These are phyloP conservation scores for Scenedesmus sp. DNA, from an alignment of 163 green algal genomes.

Conservation along the genomic window DNA sequence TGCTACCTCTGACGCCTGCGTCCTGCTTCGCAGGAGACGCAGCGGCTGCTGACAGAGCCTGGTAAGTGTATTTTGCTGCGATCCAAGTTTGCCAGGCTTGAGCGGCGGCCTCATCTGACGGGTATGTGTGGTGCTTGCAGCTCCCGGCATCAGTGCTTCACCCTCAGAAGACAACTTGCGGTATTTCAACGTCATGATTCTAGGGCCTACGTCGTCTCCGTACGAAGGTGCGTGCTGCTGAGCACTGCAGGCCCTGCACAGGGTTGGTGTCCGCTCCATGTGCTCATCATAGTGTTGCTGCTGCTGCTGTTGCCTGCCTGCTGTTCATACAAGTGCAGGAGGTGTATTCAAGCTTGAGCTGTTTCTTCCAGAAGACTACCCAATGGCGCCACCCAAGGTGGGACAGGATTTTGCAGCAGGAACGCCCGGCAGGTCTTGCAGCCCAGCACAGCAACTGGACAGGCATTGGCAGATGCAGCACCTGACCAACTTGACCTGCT, in stretches of 20 bases:
- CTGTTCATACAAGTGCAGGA: conserved; percentile 65
- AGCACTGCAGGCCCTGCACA: neutral
- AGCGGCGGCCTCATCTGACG: neutral
- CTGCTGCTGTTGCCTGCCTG: neutral
- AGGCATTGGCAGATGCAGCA: neutral
- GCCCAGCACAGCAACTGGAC: neutral
- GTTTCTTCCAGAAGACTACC: conserved; percentile 99
- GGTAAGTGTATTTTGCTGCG: conserved; percentile 62
- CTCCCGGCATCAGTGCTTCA: conserved; percentile 95
- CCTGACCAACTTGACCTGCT: neutral
- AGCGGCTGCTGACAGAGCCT: conserved; percentile 95
- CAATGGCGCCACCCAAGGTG: conserved; percentile 98
- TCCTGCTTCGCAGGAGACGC: conserved; percentile 89
- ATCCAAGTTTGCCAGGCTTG: neutral
- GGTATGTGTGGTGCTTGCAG: conserved; percentile 63
- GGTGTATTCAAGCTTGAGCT: conserved; percentile 98
- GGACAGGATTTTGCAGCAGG: neutral
- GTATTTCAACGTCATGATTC: conserved; percentile 99
- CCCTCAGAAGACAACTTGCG: conserved; percentile 98
- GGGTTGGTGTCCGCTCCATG: neutral
- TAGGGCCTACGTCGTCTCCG: conserved; percentile 90
- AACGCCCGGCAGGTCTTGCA: neutral
- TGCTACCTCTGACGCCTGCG: neutral
- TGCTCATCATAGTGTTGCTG: neutral
- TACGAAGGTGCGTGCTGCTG: conserved; percentile 90